Evolutionary conservation across 257 asterid genomes (phyloP), one percentile per base, ranked within the genome.

Genomic region (Solanum tarijense): DNA sequence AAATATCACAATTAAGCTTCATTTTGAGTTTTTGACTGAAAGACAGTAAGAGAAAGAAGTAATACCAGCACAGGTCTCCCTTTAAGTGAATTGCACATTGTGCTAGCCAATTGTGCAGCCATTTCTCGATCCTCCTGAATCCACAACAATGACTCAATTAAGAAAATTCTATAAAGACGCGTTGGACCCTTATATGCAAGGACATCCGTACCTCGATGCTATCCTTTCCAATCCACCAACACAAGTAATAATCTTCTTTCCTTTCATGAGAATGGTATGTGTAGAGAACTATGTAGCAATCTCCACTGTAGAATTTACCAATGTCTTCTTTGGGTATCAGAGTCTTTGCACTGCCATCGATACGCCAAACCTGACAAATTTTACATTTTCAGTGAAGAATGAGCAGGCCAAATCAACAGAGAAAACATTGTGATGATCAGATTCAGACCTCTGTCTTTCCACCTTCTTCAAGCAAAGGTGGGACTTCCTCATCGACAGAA

Each of bases 181-280:
- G 0, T 78, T 34, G n/a, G 23, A 29, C 69, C 69, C 36, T 13
- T 14, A 71, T 62, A 87, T 68, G 84, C 65, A 43, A 16, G 62
- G 14, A 46, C 82, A 87, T 9, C 27, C 60, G 73, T 92, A 97
- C 99, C 99, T 96, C 94, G 66, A 93, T 82, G 90, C 99, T 97
- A 91, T 97, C 99, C 93, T 96, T 96, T 60, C 99, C 99, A 86
- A 95, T 92, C 99, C 99, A 97, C 91, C 89, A 92, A 89, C 98
- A 94, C 90, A 97, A 92, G 93, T 92, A 96, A 88, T 92, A 93
- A 88, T 97, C 99, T 88, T 97, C 99, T 92, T 95, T 97, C 90
- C 94, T 88, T 89, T 97, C 99, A 87, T 92, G 88, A 75, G 98
- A 95, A 90, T 94, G 98, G 89, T 95, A 95, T 32, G 98, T 89